A percentile compares a stretch with the other conserved stretches of the same genome.
Conservation (phyloP, 2,329 filamentous ascomycete species). For the Paecilomyces sp. region DNA sequence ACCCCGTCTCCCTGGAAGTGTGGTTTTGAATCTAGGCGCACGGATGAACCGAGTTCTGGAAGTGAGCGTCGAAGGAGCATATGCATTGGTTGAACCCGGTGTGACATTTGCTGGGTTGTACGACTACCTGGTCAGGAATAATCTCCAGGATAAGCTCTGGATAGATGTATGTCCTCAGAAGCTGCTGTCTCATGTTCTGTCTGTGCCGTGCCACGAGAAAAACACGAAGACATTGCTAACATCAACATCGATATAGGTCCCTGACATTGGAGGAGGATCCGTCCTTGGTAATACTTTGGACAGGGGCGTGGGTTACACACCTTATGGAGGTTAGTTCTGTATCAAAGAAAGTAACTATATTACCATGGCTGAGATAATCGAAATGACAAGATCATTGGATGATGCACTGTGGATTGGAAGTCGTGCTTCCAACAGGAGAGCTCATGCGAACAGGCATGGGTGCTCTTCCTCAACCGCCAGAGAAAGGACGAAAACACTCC, state of each 20-base stretch:
- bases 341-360: neutral
- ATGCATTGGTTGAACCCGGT: constrained; percentile 49
- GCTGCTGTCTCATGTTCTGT: neutral
- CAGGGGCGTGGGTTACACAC: neutral
- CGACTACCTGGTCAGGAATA: constrained; percentile 40
- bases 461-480: constrained; percentile 15
- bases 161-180: constrained; percentile 28
- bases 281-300: neutral
- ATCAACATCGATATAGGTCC: neutral
- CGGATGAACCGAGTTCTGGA: constrained; percentile 49
- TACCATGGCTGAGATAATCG: neutral
- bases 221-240: neutral
- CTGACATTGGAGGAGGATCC: neutral
- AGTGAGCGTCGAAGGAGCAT: constrained; percentile 44
- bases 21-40: constrained; percentile 38
- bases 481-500: neutral
- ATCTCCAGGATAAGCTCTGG: constrained; percentile 30
- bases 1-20: constrained; percentile 36
- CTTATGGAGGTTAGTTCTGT: neutral
- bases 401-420: constrained; percentile 37
- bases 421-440: constrained; percentile 41
- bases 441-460: constrained; percentile 43
- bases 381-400: constrained; percentile 40
- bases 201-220: neutral
- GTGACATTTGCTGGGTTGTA: constrained; percentile 48